Evolutionary conservation across 2,329 filamentous ascomycete genomes (phyloP).

Genomic region (Lachnellula arida): DNA sequence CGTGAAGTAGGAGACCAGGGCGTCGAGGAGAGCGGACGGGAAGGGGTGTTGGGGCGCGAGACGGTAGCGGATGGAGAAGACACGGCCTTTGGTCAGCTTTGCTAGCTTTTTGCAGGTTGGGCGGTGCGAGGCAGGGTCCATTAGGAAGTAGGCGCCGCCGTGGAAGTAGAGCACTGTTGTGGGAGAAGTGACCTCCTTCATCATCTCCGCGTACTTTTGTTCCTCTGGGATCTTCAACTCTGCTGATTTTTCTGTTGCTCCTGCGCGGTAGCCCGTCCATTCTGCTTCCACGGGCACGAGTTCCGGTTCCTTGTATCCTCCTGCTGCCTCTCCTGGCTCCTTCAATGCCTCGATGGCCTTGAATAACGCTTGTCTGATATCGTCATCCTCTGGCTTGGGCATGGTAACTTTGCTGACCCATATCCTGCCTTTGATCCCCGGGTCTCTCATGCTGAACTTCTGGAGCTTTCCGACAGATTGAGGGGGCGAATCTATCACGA

Average conservation of each 20-base stretch:
- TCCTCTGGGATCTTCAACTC: conserved; percentile 55
- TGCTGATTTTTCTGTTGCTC: conserved; percentile 44
- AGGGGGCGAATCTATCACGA: conserved; percentile 40
- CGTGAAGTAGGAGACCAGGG: conserved; percentile 64
- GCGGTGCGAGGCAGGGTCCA: conserved; percentile 66
- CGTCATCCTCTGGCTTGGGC: conserved; percentile 49
- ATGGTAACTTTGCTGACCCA: conserved; percentile 74
- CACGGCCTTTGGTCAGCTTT: conserved; percentile 60
- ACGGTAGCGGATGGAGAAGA: conserved; percentile 60
- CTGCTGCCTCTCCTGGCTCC: conserved; percentile 27
- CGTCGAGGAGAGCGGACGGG: conserved; percentile 69
- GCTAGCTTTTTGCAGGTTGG: conserved; percentile 55
- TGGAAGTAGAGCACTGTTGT: conserved; percentile 70
- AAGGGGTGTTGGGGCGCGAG: conserved; percentile 72
- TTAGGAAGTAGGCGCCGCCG: conserved; percentile 69
- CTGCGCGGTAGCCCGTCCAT: conserved; percentile 67
- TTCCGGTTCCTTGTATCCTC: conserved; percentile 45
- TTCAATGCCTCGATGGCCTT: conserved; percentile 52
- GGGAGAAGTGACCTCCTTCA: conserved; percentile 59
- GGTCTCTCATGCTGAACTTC: conserved; percentile 54
- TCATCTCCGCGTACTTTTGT: conserved; percentile 61
- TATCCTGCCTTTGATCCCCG: conserved; percentile 68
- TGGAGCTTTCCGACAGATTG: conserved; percentile 57
- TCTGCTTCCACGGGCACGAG: conserved; percentile 60
- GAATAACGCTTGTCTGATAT: conserved; percentile 55